phyloP scores from a whole-genome alignment of 805 yeast species.

The Myxozyma vanderwaltii region DNA sequence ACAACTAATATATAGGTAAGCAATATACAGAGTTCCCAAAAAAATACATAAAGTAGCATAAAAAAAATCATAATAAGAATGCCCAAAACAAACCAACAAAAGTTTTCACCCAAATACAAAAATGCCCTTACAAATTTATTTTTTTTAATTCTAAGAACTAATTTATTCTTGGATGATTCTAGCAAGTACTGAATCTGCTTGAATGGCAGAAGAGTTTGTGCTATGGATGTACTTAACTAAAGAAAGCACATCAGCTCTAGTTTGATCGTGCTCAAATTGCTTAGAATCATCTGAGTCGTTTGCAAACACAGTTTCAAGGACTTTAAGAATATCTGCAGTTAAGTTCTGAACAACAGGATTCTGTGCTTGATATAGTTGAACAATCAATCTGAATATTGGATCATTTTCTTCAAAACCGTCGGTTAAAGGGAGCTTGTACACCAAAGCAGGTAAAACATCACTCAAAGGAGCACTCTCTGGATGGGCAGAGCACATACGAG shows the following conservation, averaged over 20 bases:
- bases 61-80: not conserved
- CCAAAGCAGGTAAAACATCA: constrained; percentile 71
- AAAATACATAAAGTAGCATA: not conserved
- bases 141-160: not conserved
- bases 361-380: constrained; percentile 67
- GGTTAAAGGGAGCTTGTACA: constrained; percentile 79
- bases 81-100: not conserved
- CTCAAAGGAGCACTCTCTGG: constrained; percentile 72
- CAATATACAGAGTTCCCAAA: not conserved
- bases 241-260: constrained; percentile 63
- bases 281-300: constrained; percentile 77
- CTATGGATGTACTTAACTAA: constrained; percentile 73
- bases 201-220: constrained; percentile 55
- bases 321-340: constrained; percentile 54
- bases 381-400: constrained; percentile 79
- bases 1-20: not conserved
- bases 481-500: constrained; percentile 80
- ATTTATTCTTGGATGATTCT: constrained; percentile 1
- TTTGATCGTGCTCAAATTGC: constrained; percentile 74
- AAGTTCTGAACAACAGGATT: constrained; percentile 50
- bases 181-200: constrained; percentile 10
- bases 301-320: constrained; percentile 69
- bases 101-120: not conserved
- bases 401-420: constrained; percentile 90
- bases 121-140: not conserved